Base-by-base conservation (phyloP, 202 grass and related monocot species). In the Panicum hallii region DNA sequence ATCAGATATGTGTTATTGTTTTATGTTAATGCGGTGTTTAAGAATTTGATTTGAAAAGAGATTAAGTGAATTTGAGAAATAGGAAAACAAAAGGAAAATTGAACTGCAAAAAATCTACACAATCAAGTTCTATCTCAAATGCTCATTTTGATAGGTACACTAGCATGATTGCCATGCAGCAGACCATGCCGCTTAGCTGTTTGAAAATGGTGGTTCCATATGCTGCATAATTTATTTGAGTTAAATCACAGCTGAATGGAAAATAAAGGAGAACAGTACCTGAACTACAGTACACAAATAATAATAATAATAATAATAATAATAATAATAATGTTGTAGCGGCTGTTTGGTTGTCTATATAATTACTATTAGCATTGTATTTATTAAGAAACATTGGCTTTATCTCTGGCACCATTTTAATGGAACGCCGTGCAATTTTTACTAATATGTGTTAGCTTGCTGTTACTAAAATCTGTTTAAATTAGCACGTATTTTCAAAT, bases 381-480 rank as follows among this genome's bases (percentile, higher is more conserved):
- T n/a, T n/a, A 61, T 34, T 63, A 15, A 66, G 64, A 78, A 77
- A 34, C 11, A 11, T 79, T 74, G 9, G 19, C 69, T 48, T 67
- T 80, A 6, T 83, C 40, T 53, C 55, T 23, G 52, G 8, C 49
- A 45, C 23, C 13, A 16, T 74, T 44, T 75, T 11, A 69, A 53
- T 38, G 75, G 38, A 42, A 49, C 3, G 7, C 4, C 9, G 72
- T 71, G 14, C 20, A 62, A 38, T 72, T 67, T 73, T 81, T 63
- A 57, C 26, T 74, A 78, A 70, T 85, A 57, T 50, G 2, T 53
- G 16, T 41, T 72, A 7, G 17, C 36, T 87, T 61, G 7, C 55
- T 83, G 17, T 79, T 89, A 40, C 20, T 79, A 75, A 74, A 55
- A 58, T 22, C 3, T 86, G n/a, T 83, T 42, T 64, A 72, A 73